Conservation (phyloP, 306 rosid species). For the Corylus heterophylla region DNA sequence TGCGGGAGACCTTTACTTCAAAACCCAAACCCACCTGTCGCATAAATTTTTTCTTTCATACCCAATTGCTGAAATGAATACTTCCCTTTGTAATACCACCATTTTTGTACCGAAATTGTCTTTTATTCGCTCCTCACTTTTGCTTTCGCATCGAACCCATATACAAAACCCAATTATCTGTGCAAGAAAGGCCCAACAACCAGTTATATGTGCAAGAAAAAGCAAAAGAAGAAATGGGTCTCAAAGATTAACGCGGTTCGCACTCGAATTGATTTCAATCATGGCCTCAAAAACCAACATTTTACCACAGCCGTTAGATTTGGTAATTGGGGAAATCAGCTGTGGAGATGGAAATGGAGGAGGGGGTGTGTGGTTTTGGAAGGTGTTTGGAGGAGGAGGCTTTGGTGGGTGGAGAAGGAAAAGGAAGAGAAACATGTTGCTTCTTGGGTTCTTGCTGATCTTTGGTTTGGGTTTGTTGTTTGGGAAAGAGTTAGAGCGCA, state of each 20-base stretch:
- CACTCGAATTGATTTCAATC: constrained; percentile 21
- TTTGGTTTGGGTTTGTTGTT: constrained; percentile 35
- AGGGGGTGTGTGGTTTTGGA: constrained; percentile 27
- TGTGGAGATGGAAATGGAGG: constrained; percentile 29
- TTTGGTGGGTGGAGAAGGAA: constrained; percentile 30
- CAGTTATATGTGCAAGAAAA: constrained; percentile 16
- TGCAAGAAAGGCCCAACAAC: not conserved
- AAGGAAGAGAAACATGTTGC: constrained; percentile 21
- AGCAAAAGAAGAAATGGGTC: constrained; percentile 18
- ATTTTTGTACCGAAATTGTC: constrained; percentile 5
- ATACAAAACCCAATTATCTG: not conserved
- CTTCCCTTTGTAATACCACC: not conserved
- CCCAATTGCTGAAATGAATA: not conserved
- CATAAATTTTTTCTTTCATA: not conserved
- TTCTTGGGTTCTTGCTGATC: constrained; percentile 28
- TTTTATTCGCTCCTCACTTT: not conserved
- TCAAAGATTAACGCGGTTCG: constrained; percentile 1
- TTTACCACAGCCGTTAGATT: constrained; percentile 32
- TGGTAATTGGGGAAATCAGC: constrained; percentile 31
- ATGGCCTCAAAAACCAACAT: constrained; percentile 30
- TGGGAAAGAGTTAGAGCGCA: constrained; percentile 38
- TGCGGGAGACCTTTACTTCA: constrained; percentile 23
- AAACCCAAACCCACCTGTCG: constrained; percentile 11
- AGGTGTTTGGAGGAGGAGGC: constrained; percentile 33
- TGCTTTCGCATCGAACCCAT: not conserved